Evolutionary conservation across 2,329 filamentous ascomycete species (phyloP), one percentile per base, ranked within the genome.

Genomic region (Tympanopsis confertula): DNA sequence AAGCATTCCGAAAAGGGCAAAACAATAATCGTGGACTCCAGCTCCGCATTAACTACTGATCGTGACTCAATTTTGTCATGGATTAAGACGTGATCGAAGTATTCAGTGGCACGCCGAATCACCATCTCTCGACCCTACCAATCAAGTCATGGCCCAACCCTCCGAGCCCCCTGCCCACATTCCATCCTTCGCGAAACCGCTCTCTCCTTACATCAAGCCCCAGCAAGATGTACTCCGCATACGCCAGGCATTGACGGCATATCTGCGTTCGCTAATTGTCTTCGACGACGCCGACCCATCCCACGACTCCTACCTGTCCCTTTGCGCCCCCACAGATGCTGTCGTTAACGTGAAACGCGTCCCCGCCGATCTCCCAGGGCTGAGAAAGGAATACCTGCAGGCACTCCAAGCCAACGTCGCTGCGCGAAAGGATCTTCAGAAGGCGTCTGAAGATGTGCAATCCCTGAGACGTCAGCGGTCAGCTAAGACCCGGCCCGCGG

Each of bases 311-410:
- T 54, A 61, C 42, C 47, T 60, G n/a, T 45, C 50, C 20, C 44
- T 60, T 12, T 58, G 48, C 38, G 51, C 50, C n/a, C 54, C 57
- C 4, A 44, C 52, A 5, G 50, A 56, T 39, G 46, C 47, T 15
- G 30, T 18, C 19, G 39, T 45, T 18, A 48, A 49, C 19, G 55
- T 62, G 36, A 56, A 56, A 41, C 51, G 46, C 13, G 49, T 56
- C 20, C 53, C 58, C 15, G 33, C 55, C 24, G 62, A 66, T 20
- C 40, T 68, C 13, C 57, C 59, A 24, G 62, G 58, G 3, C 46
- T 58, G 36, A 56, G 65, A 37, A 57, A 55, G 36, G 50, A 59
- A 42, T 71, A 69, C 41, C 42, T 70, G 13, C 53, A 61, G 28
- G 65, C 63, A 3, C 45, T 70, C 3, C 56, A 62, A 35, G 59